phyloP scores from a whole-genome alignment of 2,329 filamentous ascomycete species.

The Ophidiomyces ophidiicola region DNA sequence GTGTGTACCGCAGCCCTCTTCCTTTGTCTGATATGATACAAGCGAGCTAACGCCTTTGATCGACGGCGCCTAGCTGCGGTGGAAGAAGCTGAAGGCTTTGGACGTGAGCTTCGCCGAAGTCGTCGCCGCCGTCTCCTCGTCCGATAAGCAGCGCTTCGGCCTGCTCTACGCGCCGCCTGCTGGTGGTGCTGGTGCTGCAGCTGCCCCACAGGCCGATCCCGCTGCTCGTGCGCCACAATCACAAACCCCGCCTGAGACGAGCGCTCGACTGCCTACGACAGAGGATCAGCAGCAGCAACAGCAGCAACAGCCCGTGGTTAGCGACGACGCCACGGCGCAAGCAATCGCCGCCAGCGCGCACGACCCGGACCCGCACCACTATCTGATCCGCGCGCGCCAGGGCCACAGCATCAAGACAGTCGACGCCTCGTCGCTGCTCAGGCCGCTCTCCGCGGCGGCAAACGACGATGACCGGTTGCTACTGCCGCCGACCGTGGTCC shows the following conservation, averaged over 20 bases:
- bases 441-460: slow-evolving; percentile 50
- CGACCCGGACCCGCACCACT: slow-evolving; percentile 48
- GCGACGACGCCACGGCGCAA: slow-evolving; percentile 25
- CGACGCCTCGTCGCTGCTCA: slow-evolving; percentile 58
- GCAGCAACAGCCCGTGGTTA: slow-evolving; percentile 10
- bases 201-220: too few species aligned
- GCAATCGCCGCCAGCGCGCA: slow-evolving; percentile 27
- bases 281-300: too few species aligned
- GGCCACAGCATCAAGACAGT: slow-evolving; percentile 71
- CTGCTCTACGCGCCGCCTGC: slow-evolving; percentile 45
- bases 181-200: too few species aligned
- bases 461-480: slow-evolving; percentile 20
- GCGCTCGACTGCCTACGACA: too few species aligned
- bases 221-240: too few species aligned
- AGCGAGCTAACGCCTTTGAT: too few species aligned
- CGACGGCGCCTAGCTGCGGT: slow-evolving; percentile 48
- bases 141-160: slow-evolving; percentile 84
- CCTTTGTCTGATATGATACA: background rate
- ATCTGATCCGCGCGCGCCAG: slow-evolving; percentile 88
- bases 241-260: too few species aligned
- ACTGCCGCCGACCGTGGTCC: slow-evolving; percentile 58
- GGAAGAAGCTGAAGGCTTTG: slow-evolving; percentile 52
- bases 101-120: slow-evolving; percentile 67
- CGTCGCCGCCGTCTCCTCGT: slow-evolving; percentile 53
- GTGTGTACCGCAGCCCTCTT: slow-evolving; percentile 18